These are phyloP conservation scores for Cryptosporidium xiaoi DNA, from an alignment of 169 alveolate species.

Conservation along the genomic window DNA sequence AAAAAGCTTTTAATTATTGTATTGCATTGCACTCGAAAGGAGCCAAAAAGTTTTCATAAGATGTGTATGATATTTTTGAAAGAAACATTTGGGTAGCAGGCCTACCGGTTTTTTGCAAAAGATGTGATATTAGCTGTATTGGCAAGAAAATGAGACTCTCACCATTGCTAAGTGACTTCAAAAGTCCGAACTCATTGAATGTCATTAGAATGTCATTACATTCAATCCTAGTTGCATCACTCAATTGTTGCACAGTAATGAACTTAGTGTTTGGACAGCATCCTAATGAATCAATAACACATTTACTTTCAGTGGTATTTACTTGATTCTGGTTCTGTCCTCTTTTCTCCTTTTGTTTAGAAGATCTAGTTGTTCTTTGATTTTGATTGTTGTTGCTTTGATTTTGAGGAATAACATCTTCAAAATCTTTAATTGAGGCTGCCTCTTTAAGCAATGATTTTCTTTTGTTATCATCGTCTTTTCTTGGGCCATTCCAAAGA, in stretches of 20 bases:
- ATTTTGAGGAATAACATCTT: conserved; percentile 27
- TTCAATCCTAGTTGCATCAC: conserved; percentile 87
- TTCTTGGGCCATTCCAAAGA: conserved; percentile 5
- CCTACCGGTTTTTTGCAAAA: conserved; percentile 81
- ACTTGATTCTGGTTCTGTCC: not conserved
- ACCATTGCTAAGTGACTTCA: conserved; percentile 85
- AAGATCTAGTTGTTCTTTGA: conserved; percentile 62
- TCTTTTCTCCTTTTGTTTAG: conserved; percentile 55
- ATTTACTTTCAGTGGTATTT: not conserved
- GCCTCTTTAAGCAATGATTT: conserved; percentile 23
- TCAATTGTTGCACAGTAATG: conserved; percentile 51
- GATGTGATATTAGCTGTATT: conserved; percentile 82
- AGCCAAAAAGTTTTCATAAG: conserved; percentile 87
- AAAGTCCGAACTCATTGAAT: conserved; percentile 87
- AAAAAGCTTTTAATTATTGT: conserved; percentile 14
- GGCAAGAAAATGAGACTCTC: conserved; percentile 84
- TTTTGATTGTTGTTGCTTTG: not conserved
- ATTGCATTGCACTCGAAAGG: conserved; percentile 79
- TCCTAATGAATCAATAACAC: not conserved
- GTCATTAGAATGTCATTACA: conserved; percentile 87
- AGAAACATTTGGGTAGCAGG: conserved; percentile 82
- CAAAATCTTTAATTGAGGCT: conserved; percentile 10
- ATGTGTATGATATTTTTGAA: conserved; percentile 88
- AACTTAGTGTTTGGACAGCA: conserved; percentile 37
- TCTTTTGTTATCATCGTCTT: not conserved